Evolutionary conservation across 2,329 filamentous ascomycete genomes (phyloP).

Genomic region (Fusarium marasasianum): DNA sequence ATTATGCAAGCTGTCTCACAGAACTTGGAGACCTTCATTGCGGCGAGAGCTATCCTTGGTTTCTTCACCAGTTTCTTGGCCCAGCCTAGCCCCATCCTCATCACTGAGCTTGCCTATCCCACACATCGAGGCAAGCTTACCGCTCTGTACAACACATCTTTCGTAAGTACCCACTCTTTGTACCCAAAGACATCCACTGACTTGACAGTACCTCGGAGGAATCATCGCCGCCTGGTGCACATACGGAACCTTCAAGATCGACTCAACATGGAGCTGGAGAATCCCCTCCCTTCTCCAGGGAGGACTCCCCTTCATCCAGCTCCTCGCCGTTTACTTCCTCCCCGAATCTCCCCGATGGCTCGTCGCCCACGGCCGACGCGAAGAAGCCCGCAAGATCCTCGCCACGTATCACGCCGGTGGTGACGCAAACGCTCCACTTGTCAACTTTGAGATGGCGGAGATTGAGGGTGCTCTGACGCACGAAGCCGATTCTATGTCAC

Average conservation of each 20-base stretch:
- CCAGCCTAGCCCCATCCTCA: conserved; percentile 46
- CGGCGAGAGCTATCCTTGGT: conserved; percentile 46
- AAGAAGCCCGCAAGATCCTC: conserved; percentile 51
- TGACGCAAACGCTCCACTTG: conserved; percentile 51
- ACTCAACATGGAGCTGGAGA: conserved; percentile 40
- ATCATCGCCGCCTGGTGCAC: conserved; percentile 45
- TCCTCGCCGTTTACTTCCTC: conserved; percentile 38
- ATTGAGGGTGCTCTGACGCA: conserved; percentile 49
- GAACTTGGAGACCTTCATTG: conserved; percentile 44
- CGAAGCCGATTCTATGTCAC: conserved; percentile 46
- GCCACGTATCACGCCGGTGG: conserved; percentile 54
- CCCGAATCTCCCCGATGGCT: conserved; percentile 46
- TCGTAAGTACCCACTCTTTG: conserved; percentile 15
- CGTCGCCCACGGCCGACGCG: conserved; percentile 45
- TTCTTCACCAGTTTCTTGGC: conserved; percentile 45
- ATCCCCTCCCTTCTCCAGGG: conserved; percentile 43
- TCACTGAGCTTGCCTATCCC: conserved; percentile 49
- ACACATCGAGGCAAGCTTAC: conserved; percentile 48
- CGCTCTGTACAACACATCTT: conserved; percentile 47
- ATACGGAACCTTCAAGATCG: conserved; percentile 41
- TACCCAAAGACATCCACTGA: background rate
- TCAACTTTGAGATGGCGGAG: conserved; percentile 53
- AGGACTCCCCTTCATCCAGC: conserved; percentile 34
- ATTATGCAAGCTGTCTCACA: conserved; percentile 46
- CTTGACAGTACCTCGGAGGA: conserved; percentile 39